A percentile compares a stretch with the other conserved stretches of the same genome.
Conservation (phyloP, 2,329 filamentous ascomycete genomes). For the Cladosporium sp. region DNA sequence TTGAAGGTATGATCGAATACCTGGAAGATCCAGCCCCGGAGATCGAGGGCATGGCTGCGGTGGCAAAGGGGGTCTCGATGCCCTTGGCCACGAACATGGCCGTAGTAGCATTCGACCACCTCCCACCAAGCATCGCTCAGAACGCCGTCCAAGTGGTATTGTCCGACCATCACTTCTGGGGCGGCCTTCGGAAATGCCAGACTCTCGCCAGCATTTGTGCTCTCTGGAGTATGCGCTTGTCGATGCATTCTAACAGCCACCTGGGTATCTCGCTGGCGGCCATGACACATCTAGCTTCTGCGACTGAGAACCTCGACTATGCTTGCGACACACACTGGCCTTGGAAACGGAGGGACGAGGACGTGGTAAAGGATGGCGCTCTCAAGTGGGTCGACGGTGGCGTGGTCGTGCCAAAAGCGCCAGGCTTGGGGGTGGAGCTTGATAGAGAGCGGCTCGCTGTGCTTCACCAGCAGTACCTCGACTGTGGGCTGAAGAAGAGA, state of each 20-base stretch:
- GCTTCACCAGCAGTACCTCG: conserved; percentile 2
- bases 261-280: conserved; percentile 1
- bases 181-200: conserved; percentile 2
- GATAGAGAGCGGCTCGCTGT: background rate
- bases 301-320: conserved; percentile 3
- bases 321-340: conserved; percentile 9
- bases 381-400: conserved; percentile 4
- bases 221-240: conserved; percentile 1
- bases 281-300: conserved; percentile 7
- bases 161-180: conserved; percentile 6
- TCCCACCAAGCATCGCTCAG: conserved; percentile 1
- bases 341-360: conserved; percentile 4
- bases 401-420: background rate
- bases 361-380: background rate
- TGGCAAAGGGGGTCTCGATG: conserved; percentile 5
- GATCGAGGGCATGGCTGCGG: conserved; percentile 2
- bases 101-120: conserved; percentile 2
- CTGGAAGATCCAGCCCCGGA: conserved; percentile 3
- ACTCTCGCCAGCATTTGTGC: conserved; percentile 1
- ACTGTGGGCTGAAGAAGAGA: conserved; percentile 4
- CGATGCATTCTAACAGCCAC: conserved; percentile 7
- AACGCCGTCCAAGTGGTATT: conserved; percentile 2
- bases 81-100: conserved; percentile 2
- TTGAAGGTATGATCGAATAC: conserved; percentile 7
- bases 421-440: conserved; percentile 3